A percentile compares a stretch with the other conserved stretches of the same genome.
These are phyloP conservation scores for Hypoxylon sp. DNA, from an alignment of 2,329 filamentous ascomycete species.

Conservation along the genomic window DNA sequence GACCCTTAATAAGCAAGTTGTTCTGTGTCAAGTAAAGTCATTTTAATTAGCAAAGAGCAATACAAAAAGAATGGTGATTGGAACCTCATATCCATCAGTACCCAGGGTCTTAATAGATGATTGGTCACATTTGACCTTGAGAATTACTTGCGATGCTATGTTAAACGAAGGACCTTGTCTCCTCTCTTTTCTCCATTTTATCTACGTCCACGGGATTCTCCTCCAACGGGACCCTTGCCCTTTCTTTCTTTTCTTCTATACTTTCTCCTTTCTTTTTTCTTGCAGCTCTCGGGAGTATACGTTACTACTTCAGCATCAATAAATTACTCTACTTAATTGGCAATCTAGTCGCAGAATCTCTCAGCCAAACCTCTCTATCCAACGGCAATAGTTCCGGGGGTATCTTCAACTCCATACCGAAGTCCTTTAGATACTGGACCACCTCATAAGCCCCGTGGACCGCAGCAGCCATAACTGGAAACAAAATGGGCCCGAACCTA, in stretches of 20 bases:
- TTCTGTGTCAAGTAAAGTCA: too few relatives aligned
- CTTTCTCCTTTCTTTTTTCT: neutral
- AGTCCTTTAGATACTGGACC: neutral
- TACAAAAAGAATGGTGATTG: neutral
- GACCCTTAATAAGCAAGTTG: too few relatives aligned
- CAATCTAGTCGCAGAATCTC: slow-evolving; percentile 13
- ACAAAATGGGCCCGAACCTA: neutral
- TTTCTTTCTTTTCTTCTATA: neutral
- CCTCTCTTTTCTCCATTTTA: neutral
- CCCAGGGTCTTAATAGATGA: neutral
- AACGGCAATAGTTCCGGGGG: slow-evolving; percentile 1
- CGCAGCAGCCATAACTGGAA: slow-evolving; percentile 4
- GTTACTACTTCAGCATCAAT: neutral
- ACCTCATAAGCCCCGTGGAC: slow-evolving; percentile 5
- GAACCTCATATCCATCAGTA: neutral
- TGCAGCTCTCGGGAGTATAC: neutral
- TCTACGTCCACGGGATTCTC: neutral
- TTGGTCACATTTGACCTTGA: neutral
- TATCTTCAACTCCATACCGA: slow-evolving; percentile 6
- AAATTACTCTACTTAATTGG: neutral
- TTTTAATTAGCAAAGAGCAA: too few relatives aligned
- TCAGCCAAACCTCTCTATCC: slow-evolving; percentile 11
- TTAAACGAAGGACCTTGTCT: neutral
- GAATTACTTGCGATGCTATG: too few relatives aligned
- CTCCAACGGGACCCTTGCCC: neutral